Base-by-base conservation (phyloP, 2,329 filamentous ascomycete genomes). In the Hortaea werneckii region DNA sequence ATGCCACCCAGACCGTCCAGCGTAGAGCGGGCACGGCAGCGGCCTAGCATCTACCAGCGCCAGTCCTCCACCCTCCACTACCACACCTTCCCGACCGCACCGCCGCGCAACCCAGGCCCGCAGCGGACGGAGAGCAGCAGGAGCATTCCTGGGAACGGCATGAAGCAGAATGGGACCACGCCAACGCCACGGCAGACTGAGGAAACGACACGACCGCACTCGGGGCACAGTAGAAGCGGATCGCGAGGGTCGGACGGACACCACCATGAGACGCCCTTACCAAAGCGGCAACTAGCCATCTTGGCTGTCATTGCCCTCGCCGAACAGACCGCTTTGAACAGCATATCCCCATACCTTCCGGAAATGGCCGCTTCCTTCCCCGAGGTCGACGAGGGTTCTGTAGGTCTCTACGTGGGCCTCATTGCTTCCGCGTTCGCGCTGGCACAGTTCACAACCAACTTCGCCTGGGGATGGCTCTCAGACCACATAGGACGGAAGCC, bases 281-380 rank as follows among this genome's bases (percentile, higher is more conserved):
- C 92, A 0, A 79, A 80, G 53, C 80, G 75, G 54, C 92, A 96
- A 70, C 82, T 98, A 50, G 76, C 81, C 5, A 78, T 96, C 9
- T 72, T 98, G 30, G 90, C 90, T 1, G 70, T 95, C 53, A 85
- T 98, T 49, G 89, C 89, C 5, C 75, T 98, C 20, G 85, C 86
- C 44, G 92, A 98, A 64, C 92, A 98, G 72, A 96, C 90, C 0
- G 92, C 92, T 0, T 77, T 98, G 61, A 98, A 98, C 66, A 95
- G 88, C 20, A 95, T 98, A 59, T 85, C 84, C 8, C 92, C 92
- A 1, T 98, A 98, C 65, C 78, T 98, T 1, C 92, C 92, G 0
- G 79, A 88, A 56, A 96, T 98, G 90, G 82, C 89, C 1, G 78
- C 80, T 20, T 81, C 80, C 1, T 96, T 96, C 62, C 85, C 87